Evolutionary conservation across 2,329 filamentous ascomycete genomes (phyloP).

Genomic region (Cladosporium sp.): DNA sequence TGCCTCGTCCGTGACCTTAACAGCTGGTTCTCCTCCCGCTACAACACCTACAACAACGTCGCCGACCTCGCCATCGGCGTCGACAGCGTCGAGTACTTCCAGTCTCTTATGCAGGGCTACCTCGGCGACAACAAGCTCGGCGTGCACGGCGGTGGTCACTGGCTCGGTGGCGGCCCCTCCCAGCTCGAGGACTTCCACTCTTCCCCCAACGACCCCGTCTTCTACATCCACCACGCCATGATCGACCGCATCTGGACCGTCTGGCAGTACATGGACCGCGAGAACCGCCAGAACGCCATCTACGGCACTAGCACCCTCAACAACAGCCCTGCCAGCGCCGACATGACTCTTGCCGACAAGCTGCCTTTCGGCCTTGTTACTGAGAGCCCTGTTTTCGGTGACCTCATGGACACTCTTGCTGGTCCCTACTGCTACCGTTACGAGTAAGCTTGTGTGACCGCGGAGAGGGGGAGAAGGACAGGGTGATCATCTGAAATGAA

Average conservation of each 20-base stretch:
- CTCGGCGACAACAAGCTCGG: conserved; percentile 35
- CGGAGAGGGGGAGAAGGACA: background rate
- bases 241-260: conserved; percentile 53
- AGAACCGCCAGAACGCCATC: conserved; percentile 43
- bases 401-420: conserved; percentile 37
- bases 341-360: conserved; percentile 49
- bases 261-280: conserved; percentile 53
- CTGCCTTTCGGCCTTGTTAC: conserved; percentile 40
- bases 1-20: conserved; percentile 32
- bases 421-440: conserved; percentile 40
- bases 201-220: conserved; percentile 51
- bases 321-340: conserved; percentile 46
- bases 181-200: conserved; percentile 47
- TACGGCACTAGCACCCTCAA: conserved; percentile 50
- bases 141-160: conserved; percentile 53
- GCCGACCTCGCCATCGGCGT: conserved; percentile 33
- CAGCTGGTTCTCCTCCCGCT: conserved; percentile 27
- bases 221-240: conserved; percentile 54
- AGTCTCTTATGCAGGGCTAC: conserved; percentile 36
- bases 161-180: conserved; percentile 47
- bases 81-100: conserved; percentile 33
- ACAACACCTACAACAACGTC: conserved; percentile 30
- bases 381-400: conserved; percentile 30
- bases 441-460: conserved; percentile 26
- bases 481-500: background rate